These are phyloP conservation scores for Starmerella asiatica DNA, from an alignment of 805 yeast species.

Conservation along the genomic window DNA sequence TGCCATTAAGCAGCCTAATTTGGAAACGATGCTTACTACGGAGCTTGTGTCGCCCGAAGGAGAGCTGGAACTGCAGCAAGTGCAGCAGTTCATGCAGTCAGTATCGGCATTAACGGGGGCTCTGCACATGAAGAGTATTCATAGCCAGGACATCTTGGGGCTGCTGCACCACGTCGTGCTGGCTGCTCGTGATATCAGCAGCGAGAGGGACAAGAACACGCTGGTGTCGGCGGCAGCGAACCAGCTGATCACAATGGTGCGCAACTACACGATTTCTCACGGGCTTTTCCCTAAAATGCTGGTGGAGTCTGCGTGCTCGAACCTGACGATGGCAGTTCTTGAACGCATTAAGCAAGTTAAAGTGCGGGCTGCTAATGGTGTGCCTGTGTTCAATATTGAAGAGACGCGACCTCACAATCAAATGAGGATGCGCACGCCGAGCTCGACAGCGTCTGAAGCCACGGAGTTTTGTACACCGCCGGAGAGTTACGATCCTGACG, in stretches of 20 bases:
- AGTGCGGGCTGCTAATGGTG: slow-evolving; percentile 1
- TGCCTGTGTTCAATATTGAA: no score
- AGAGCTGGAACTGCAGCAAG: slow-evolving; percentile 18
- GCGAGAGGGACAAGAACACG: neutral
- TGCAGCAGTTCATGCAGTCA: slow-evolving; percentile 25
- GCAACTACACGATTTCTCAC: slow-evolving; percentile 55
- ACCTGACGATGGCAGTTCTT: slow-evolving; percentile 47
- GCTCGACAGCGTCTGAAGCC: neutral
- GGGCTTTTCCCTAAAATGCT: slow-evolving; percentile 56
- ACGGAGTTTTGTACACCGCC: neutral
- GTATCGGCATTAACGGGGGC: slow-evolving; percentile 27
- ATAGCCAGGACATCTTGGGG: slow-evolving; percentile 22
- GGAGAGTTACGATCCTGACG: neutral
- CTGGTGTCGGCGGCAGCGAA: slow-evolving; percentile 54
- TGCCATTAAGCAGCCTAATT: slow-evolving; percentile 15
- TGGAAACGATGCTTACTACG: slow-evolving; percentile 1
- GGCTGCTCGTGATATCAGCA: slow-evolving; percentile 23
- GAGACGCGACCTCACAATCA: no score
- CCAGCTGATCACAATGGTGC: slow-evolving; percentile 59
- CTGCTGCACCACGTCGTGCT: slow-evolving; percentile 27
- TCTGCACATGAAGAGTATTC: slow-evolving; percentile 18
- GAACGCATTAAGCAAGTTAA: slow-evolving; percentile 23
- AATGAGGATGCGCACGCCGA: neutral
- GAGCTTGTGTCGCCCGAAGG: slow-evolving; percentile 19
- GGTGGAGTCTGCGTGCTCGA: slow-evolving; percentile 63